These are phyloP conservation scores for Senna tora DNA, from an alignment of 306 rosid genomes.

Conservation along the genomic window DNA sequence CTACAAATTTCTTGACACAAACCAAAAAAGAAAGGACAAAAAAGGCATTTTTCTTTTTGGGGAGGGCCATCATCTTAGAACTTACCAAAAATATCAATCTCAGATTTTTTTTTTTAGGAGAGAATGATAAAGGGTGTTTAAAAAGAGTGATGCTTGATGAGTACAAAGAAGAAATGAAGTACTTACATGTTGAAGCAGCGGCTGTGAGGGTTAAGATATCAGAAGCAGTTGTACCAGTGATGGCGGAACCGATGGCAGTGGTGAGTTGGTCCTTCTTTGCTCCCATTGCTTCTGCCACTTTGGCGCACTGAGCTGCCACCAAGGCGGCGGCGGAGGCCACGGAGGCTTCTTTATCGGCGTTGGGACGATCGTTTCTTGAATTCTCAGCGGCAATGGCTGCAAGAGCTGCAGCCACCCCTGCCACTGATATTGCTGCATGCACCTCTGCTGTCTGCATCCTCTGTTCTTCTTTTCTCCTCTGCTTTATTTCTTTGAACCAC, in stretches of 20 bases:
- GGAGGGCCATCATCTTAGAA: not conserved
- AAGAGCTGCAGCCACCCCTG: slow-evolving; percentile 95
- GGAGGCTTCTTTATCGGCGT: slow-evolving; percentile 66
- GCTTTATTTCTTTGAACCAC: slow-evolving; percentile 83
- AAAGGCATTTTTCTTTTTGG: slow-evolving; percentile 15
- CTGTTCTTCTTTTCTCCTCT: slow-evolving; percentile 70
- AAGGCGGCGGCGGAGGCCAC: slow-evolving; percentile 88
- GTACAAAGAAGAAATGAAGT: not conserved
- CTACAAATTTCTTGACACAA: slow-evolving; percentile 3
- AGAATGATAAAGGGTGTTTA: not conserved
- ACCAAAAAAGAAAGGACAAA: not conserved
- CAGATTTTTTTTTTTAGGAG: no score
- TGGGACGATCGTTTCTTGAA: slow-evolving; percentile 42
- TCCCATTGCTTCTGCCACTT: slow-evolving; percentile 95
- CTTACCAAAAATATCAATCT: no score
- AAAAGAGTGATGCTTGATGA: not conserved
- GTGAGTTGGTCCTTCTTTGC: slow-evolving; percentile 74
- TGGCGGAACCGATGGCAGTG: slow-evolving; percentile 73
- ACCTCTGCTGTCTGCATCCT: slow-evolving; percentile 85
- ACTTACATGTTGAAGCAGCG: slow-evolving; percentile 82
- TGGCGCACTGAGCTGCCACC: slow-evolving; percentile 88
- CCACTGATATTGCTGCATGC: slow-evolving; percentile 92
- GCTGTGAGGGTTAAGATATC: slow-evolving; percentile 91
- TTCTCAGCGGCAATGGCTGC: slow-evolving; percentile 80
- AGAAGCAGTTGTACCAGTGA: slow-evolving; percentile 60